Evolutionary conservation across 2,329 filamentous ascomycete genomes (phyloP).

Genomic region (Talaromyces sp.): DNA sequence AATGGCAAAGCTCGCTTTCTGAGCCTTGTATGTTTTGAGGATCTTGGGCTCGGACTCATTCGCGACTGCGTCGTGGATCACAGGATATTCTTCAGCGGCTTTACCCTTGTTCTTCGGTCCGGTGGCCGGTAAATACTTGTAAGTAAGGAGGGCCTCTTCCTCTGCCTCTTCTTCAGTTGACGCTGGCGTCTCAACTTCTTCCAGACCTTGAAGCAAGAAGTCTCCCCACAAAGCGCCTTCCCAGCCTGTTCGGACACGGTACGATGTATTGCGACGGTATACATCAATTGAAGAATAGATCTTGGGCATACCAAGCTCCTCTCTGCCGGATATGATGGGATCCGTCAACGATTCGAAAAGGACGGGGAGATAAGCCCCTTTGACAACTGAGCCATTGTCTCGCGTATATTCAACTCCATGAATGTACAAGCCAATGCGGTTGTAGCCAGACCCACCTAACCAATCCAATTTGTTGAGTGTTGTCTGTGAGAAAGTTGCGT

Average conservation of each 20-base stretch:
- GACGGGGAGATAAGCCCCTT: slow-evolving; percentile 57
- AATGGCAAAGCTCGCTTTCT: slow-evolving; percentile 49
- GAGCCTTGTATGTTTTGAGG: slow-evolving; percentile 38
- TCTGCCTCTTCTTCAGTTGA: slow-evolving; percentile 36
- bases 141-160: slow-evolving; percentile 46
- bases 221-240: slow-evolving; percentile 44
- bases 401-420: slow-evolving; percentile 61
- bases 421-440: slow-evolving; percentile 59
- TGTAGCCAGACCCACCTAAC: slow-evolving; percentile 62
- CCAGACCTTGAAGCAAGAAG: slow-evolving; percentile 39
- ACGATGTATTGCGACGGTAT: slow-evolving; percentile 36
- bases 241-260: slow-evolving; percentile 45
- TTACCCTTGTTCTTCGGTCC: slow-evolving; percentile 49
- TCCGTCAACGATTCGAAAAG: slow-evolving; percentile 61
- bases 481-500: slow-evolving; percentile 41
- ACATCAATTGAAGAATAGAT: slow-evolving; percentile 55
- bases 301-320: slow-evolving; percentile 64
- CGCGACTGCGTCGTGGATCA: slow-evolving; percentile 35
- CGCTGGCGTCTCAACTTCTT: slow-evolving; percentile 24
- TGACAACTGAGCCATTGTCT: slow-evolving; percentile 47
- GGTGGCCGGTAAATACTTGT: slow-evolving; percentile 59
- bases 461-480: slow-evolving; percentile 56
- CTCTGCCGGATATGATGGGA: slow-evolving; percentile 59
- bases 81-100: slow-evolving; percentile 56
- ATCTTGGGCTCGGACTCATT: background rate